These are phyloP conservation scores for Lentinula guzmanii DNA, from an alignment of 768 basidiomycete genomes.

Conservation along the genomic window DNA sequence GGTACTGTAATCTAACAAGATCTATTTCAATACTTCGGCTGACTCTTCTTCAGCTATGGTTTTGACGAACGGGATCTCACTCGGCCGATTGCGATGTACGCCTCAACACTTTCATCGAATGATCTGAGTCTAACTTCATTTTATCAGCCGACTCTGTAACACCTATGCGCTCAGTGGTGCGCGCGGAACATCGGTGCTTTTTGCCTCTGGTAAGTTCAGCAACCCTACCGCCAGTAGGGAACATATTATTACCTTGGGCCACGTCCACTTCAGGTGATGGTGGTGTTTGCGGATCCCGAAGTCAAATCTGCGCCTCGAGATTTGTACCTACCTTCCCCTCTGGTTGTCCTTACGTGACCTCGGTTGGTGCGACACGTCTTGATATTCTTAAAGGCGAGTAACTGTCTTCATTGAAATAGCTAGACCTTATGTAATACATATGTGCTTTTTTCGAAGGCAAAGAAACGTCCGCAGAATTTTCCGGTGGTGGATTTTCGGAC, in stretches of 20 bases:
- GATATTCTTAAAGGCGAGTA: background rate
- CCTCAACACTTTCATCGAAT: background rate
- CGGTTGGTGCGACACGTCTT: background rate
- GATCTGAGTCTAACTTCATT: background rate
- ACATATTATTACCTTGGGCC: background rate
- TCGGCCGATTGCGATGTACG: background rate
- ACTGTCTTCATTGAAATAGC: too few relatives aligned
- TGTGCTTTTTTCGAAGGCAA: background rate
- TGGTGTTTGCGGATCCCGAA: slow-evolving; percentile 9
- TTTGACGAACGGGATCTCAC: slow-evolving; percentile 41
- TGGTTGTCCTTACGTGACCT: slow-evolving; percentile 29
- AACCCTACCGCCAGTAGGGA: background rate
- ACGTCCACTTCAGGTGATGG: slow-evolving; percentile 24
- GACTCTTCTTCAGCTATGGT: slow-evolving; percentile 29
- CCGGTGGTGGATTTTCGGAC: slow-evolving; percentile 13
- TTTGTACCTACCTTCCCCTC: slow-evolving; percentile 39
- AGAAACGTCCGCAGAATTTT: slow-evolving; percentile 7
- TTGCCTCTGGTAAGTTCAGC: slow-evolving; percentile 29
- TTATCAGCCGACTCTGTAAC: slow-evolving; percentile 17
- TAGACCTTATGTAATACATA: too few relatives aligned
- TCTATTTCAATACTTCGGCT: background rate
- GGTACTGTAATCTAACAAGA: background rate
- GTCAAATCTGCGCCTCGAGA: slow-evolving; percentile 12
- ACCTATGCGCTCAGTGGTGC: slow-evolving; percentile 22
- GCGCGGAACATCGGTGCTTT: slow-evolving; percentile 42